Evolutionary conservation across 768 basidiomycete genomes (phyloP).

Genomic region (Suillus paluster): DNA sequence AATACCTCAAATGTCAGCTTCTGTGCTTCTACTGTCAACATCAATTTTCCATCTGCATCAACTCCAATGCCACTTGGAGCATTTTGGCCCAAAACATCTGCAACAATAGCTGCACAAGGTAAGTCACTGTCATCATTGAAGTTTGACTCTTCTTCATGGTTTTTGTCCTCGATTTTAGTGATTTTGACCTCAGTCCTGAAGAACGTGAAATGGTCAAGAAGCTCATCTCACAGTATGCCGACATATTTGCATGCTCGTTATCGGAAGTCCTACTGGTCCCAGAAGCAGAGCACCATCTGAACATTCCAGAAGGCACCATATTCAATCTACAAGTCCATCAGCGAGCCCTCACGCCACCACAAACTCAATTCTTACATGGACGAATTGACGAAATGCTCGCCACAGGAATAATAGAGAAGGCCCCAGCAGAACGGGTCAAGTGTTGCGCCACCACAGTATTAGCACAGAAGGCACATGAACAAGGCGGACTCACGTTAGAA

Average conservation of each 20-base stretch:
- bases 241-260: slow-evolving; percentile 44
- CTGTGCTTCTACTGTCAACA: too few species aligned
- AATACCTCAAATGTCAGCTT: too few species aligned
- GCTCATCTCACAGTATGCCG: slow-evolving; percentile 38
- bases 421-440: neutral
- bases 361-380: slow-evolving; percentile 4
- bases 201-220: slow-evolving; percentile 32
- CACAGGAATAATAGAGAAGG: neutral
- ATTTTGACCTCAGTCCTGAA: slow-evolving; percentile 27
- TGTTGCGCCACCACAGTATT: slow-evolving; percentile 34
- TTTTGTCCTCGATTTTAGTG: too few species aligned
- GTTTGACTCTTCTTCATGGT: too few species aligned
- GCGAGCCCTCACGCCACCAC: slow-evolving; percentile 1
- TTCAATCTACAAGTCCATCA: slow-evolving; percentile 2
- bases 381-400: slow-evolving; percentile 5
- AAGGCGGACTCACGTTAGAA: slow-evolving; percentile 32
- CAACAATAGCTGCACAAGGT: too few species aligned
- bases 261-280: slow-evolving; percentile 40
- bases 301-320: neutral
- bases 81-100: too few species aligned
- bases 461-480: slow-evolving; percentile 41
- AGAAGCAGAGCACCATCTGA: neutral
- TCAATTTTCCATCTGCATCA: too few species aligned
- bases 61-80: too few species aligned
- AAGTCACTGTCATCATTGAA: too few species aligned